Evolutionary conservation across 306 rosid genomes (phyloP).

Genomic region (Prinsepia uniflora): DNA sequence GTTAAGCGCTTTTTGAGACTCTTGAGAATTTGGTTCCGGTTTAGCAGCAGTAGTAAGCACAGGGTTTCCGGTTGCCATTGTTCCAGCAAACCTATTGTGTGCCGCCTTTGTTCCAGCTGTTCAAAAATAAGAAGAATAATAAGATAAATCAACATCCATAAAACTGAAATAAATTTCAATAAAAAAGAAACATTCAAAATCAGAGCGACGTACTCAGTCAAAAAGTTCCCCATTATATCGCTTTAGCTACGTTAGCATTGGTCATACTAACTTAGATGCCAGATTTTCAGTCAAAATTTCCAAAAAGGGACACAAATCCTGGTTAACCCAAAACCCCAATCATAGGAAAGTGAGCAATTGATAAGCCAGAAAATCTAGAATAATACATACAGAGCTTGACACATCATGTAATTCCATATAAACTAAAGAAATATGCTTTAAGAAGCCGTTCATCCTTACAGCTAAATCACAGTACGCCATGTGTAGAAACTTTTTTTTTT

Average conservation of each 20-base stretch:
- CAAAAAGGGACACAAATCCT: background rate
- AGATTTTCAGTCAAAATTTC: background rate
- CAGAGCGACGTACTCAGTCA: background rate
- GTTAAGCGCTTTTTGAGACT: slow-evolving; percentile 38
- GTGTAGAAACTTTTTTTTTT: background rate
- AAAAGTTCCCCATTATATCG: background rate
- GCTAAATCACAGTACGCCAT: no score
- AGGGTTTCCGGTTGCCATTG: slow-evolving; percentile 24
- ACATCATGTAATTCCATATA: background rate
- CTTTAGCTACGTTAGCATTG: background rate
- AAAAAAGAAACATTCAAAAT: background rate
- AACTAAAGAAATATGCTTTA: no score
- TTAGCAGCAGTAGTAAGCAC: slow-evolving; percentile 28
- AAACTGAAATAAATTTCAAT: background rate
- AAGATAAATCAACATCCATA: slow-evolving; percentile 1
- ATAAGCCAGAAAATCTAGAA: slow-evolving; percentile 7
- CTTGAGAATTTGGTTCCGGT: slow-evolving; percentile 41
- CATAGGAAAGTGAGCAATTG: background rate
- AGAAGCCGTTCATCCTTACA: no score
- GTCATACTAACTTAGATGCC: background rate
- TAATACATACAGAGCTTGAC: slow-evolving; percentile 10
- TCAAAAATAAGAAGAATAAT: slow-evolving; percentile 5
- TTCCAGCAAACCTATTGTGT: background rate
- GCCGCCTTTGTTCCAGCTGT: slow-evolving; percentile 34
- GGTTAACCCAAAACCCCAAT: background rate